Conservation (phyloP, 2,329 filamentous ascomycete genomes). For the Ploettnerulaceae sp. region DNA sequence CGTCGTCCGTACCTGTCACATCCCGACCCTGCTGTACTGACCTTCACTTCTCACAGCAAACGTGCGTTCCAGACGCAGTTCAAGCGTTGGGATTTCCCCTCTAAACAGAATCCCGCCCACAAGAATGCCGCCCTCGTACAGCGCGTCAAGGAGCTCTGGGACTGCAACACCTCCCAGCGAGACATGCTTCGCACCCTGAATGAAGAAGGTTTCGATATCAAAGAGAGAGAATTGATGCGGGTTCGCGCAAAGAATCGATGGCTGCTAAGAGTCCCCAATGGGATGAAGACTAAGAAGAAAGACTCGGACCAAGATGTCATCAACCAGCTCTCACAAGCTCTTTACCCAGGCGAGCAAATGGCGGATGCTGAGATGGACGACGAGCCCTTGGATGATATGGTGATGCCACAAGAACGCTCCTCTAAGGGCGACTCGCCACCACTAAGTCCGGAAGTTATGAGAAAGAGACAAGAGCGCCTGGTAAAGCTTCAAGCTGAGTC, state of each 20-base stretch:
- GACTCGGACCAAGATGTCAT: slow-evolving; percentile 33
- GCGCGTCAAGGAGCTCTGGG: slow-evolving; percentile 73
- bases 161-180: slow-evolving; percentile 63
- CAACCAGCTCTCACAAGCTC: slow-evolving; percentile 32
- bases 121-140: slow-evolving; percentile 63
- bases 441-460: slow-evolving; percentile 43
- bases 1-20: slow-evolving; percentile 16
- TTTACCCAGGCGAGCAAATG: slow-evolving; percentile 32
- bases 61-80: slow-evolving; percentile 73
- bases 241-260: slow-evolving; percentile 65
- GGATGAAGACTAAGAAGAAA: slow-evolving; percentile 44
- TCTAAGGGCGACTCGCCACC: slow-evolving; percentile 31
- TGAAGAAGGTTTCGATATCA: slow-evolving; percentile 69
- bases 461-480: slow-evolving; percentile 50
- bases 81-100: slow-evolving; percentile 73
- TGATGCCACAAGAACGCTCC: slow-evolving; percentile 19
- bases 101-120: slow-evolving; percentile 66
- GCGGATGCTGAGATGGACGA: slow-evolving; percentile 27
- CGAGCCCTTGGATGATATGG: slow-evolving; percentile 28
- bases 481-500: slow-evolving; percentile 53
- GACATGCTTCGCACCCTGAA: slow-evolving; percentile 69
- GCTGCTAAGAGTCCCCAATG: slow-evolving; percentile 58
- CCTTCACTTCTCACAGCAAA: slow-evolving; percentile 48
- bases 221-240: slow-evolving; percentile 64
- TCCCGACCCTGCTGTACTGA: slow-evolving; percentile 12